Conservation (phyloP, 495 filamentous ascomycete species). For the Aspergillus hancockii region DNA sequence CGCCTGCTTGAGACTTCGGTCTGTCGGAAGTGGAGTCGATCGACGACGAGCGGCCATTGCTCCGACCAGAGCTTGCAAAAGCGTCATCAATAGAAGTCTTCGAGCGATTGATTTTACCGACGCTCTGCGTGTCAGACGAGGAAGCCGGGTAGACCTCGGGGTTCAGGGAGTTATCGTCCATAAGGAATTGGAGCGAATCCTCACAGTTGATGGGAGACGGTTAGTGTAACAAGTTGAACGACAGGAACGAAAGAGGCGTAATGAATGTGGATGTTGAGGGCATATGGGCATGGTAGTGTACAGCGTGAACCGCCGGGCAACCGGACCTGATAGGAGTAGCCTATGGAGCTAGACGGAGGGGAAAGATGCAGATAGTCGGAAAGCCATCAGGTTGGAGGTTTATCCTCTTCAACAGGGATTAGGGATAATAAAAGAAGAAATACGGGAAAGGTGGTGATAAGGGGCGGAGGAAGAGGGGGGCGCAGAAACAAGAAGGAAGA, state of each 20-base stretch:
- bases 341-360: not conserved
- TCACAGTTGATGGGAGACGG: conserved; percentile 6
- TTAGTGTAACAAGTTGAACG: not conserved
- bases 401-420: not conserved
- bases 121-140: conserved; percentile 29
- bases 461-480: not conserved
- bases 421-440: not conserved
- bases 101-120: conserved; percentile 31
- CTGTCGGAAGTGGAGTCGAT: conserved; percentile 44
- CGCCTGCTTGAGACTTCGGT: conserved; percentile 44
- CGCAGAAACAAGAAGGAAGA: not conserved
- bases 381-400: not conserved
- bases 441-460: not conserved
- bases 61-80: conserved; percentile 35
- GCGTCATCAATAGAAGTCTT: conserved; percentile 35
- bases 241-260: conserved; percentile 3
- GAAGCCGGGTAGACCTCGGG: conserved; percentile 20
- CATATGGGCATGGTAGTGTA: conserved; percentile 1
- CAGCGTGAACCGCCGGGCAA: not conserved
- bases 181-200: conserved; percentile 17
- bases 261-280: not conserved
- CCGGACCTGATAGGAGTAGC: not conserved
- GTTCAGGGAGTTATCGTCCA: conserved; percentile 31
- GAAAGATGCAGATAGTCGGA: not conserved
- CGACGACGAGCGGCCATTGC: conserved; percentile 48